Percentiles rank a stretch among this genome's conserved stretches.
Conservation (phyloP, 345 rosid species). For the Eutrema japonicum region DNA sequence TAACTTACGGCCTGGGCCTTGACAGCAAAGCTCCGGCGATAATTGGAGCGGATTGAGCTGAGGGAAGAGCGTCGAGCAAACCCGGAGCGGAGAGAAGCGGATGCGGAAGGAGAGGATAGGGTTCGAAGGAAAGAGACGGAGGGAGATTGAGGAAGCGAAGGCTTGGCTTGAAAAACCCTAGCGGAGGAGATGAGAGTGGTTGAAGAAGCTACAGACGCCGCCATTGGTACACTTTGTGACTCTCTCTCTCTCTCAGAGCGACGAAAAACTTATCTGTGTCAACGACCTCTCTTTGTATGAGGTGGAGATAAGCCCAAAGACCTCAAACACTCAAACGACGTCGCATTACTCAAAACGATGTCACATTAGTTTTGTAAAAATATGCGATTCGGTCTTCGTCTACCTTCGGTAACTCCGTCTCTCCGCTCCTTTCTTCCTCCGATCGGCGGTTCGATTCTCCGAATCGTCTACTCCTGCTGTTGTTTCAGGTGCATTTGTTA, state of each 20-base stretch:
- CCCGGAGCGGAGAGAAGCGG: constrained; percentile 55
- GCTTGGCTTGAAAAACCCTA: constrained; percentile 44
- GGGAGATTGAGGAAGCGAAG: constrained; percentile 45
- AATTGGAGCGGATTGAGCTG: constrained; percentile 48
- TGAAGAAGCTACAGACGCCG: constrained; percentile 75
- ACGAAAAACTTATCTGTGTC: no score
- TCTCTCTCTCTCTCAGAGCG: not conserved
- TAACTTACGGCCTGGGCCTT: constrained; percentile 62
- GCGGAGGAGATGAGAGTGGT: constrained; percentile 63
- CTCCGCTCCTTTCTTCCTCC: constrained; percentile 14
- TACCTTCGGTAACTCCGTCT: constrained; percentile 41
- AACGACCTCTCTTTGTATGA: constrained; percentile 29
- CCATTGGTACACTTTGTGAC: constrained; percentile 52
- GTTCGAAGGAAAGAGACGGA: constrained; percentile 49
- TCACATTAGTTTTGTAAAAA: not conserved
- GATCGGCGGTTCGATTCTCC: constrained; percentile 34
- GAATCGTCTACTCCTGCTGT: not conserved
- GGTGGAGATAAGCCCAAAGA: constrained; percentile 41
- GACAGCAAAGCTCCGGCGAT: constrained; percentile 60
- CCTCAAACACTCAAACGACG: constrained; percentile 15
- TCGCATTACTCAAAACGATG: not conserved
- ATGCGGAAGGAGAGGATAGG: constrained; percentile 49
- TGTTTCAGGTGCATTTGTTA: constrained; percentile 28
- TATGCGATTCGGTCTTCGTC: constrained; percentile 26
- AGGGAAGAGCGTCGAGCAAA: constrained; percentile 51